Evolutionary conservation across 139 green algal genomes (phyloP).

Genomic region (Pleodorina starrii): DNA sequence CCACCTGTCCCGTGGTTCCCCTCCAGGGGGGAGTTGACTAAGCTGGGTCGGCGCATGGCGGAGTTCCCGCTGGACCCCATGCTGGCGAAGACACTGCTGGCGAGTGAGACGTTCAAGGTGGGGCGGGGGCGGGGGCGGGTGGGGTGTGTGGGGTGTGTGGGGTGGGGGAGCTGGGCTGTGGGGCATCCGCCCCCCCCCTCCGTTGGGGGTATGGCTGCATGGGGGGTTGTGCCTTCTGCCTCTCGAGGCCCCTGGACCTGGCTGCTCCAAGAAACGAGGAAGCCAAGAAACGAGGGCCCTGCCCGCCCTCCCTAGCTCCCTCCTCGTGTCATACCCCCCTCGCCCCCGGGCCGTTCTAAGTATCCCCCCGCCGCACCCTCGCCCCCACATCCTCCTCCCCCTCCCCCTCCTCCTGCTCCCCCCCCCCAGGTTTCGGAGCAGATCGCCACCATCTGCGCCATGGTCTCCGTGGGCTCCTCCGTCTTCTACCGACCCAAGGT

Average conservation of each 20-base stretch:
- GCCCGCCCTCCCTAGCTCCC: too few relatives aligned
- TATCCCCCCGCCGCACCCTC: too few relatives aligned
- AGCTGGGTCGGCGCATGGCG: conserved; percentile 94
- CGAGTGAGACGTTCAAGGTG: conserved; percentile 86
- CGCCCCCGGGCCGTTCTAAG: too few relatives aligned
- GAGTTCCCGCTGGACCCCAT: conserved; percentile 98
- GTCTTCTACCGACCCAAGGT: conserved; percentile 99
- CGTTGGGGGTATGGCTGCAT: too few relatives aligned
- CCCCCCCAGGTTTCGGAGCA: conserved; percentile 80
- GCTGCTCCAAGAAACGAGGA: too few relatives aligned
- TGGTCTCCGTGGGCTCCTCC: conserved; percentile 92
- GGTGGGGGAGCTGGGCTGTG: background rate
- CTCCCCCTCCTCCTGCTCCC: too few relatives aligned
- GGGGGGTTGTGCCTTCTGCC: too few relatives aligned
- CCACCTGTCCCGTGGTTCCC: background rate
- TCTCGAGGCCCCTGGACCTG: too few relatives aligned
- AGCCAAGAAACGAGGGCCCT: too few relatives aligned
- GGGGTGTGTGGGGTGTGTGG: background rate
- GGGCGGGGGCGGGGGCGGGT: background rate
- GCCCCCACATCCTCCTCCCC: too few relatives aligned
- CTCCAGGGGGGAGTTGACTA: conserved; percentile 87
- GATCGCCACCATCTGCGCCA: conserved; percentile 92
- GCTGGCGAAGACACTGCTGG: conserved; percentile 95
- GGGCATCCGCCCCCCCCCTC: too few relatives aligned
- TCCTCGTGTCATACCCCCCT: too few relatives aligned